Evolutionary conservation across 2,329 filamentous ascomycete species (phyloP), one percentile per base, ranked within the genome.

Genomic region (Falciphora oryzae): DNA sequence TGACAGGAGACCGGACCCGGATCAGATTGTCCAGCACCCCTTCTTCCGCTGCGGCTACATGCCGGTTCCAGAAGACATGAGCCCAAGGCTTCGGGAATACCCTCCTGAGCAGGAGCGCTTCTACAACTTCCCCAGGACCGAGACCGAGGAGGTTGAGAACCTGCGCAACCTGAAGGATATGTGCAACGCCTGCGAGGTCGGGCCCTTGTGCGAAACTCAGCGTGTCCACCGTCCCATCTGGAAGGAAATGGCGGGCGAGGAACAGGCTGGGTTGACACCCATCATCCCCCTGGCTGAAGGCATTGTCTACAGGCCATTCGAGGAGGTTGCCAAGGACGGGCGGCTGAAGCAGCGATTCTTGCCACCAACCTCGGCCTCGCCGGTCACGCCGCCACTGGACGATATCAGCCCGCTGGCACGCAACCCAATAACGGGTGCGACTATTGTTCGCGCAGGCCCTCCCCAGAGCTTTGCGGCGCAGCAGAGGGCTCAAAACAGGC

Each of bases 31-130:
- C 57, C 86, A 90, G 69, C 91, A 95, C 72, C 81, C 86, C 7
- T 95, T 94, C 75, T 95, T 95, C 79, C 86, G 85, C 63, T 83
- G 88, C 35, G 90, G 90, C 18, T 92, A 89, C 75, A 86, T 94
- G 74, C 92, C 91, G 10, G 75, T 78, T 13, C 73, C 82, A 25
- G 76, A 80, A 57, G 86, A 89, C 67, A 88, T 89, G 71, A 86
- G 79, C 25, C 73, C 79, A 6, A 83, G 83, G 61, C 74, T 89
- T 10, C 80, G 86, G 58, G 86, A 89, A 35, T 74, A 79, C 28
- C 78, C 84, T 1, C 86, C 87, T 1, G 82, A 86, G 22, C 77
- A 77, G 27, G 77, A 84, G n/a, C 80, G 84, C 59, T 89, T 89
- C 67, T 86, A 86, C 69, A 75, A 77, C 35, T 76, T 78, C 27